phyloP scores from a whole-genome alignment of 768 basidiomycete genomes.

The Hirschioporus abietinus region DNA sequence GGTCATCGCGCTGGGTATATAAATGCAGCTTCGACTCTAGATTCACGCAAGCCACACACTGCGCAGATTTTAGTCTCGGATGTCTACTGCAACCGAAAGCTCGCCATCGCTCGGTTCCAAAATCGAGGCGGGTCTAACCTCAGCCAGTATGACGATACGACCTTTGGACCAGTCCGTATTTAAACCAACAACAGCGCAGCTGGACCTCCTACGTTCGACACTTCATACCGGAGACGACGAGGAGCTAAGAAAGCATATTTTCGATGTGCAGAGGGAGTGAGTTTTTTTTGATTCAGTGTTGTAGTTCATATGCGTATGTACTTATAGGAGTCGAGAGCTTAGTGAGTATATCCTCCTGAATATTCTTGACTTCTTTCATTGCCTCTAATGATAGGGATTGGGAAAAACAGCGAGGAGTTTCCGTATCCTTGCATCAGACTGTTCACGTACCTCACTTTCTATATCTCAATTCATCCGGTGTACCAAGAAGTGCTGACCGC shows the following conservation, averaged over 20 bases:
- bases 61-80: not conserved
- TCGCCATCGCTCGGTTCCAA: not conserved
- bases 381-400: not conserved
- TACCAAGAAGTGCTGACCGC: constrained; percentile 22
- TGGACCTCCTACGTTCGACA: constrained; percentile 19
- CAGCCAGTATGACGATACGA: not conserved
- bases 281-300: not conserved
- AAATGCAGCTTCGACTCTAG: not conserved
- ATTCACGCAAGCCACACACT: not conserved
- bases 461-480: constrained; percentile 22
- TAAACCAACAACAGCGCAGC: constrained; percentile 14
- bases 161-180: constrained; percentile 20
- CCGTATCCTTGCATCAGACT: constrained; percentile 29
- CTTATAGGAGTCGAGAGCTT: no score
- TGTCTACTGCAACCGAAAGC: not conserved
- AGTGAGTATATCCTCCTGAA: no score
- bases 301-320: not conserved
- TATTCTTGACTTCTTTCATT: no score
- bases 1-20: no score
- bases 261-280: constrained; percentile 20
- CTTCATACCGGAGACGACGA: constrained; percentile 19
- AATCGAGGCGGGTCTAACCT: not conserved
- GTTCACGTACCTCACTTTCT: constrained; percentile 25
- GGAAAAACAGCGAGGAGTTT: constrained; percentile 15
- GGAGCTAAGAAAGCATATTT: constrained; percentile 16